Percentiles rank a stretch among this genome's conserved stretches.
Conservation (phyloP, 2,329 filamentous ascomycete species). For the Neonectria faginata region DNA sequence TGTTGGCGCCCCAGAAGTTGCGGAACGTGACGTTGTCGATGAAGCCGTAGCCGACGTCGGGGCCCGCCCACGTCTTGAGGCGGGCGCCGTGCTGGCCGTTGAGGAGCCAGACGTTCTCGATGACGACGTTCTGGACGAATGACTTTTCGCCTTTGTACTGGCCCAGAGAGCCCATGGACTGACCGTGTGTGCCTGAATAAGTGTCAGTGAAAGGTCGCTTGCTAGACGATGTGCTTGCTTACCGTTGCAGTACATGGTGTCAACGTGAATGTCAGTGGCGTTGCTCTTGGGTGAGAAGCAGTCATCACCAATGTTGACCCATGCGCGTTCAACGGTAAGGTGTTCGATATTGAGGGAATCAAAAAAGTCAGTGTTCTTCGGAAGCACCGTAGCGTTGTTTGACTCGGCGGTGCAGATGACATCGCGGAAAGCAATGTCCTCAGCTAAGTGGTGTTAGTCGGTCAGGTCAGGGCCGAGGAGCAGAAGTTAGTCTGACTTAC, state of each 20-base stretch:
- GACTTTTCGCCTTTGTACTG: constrained; percentile 42
- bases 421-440: constrained; percentile 40
- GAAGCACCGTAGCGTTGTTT: constrained; percentile 37
- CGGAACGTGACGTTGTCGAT: constrained; percentile 44
- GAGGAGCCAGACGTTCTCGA: constrained; percentile 45
- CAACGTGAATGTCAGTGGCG: constrained; percentile 37
- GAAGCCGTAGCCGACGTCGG: constrained; percentile 39
- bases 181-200: constrained; percentile 32
- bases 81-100: constrained; percentile 42
- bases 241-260: constrained; percentile 44
- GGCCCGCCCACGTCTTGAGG: constrained; percentile 43
- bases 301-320: constrained; percentile 43
- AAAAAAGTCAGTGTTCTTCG: constrained; percentile 45
- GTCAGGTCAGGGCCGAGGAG: too few relatives aligned
- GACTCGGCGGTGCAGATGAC: constrained; percentile 43
- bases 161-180: constrained; percentile 42
- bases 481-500: constrained; percentile 18
- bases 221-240: background rate
- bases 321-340: constrained; percentile 37
- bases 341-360: constrained; percentile 40
- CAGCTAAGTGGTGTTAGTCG: constrained; percentile 21
- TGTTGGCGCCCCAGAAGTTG: constrained; percentile 43
- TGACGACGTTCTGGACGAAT: constrained; percentile 41
- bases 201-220: background rate
- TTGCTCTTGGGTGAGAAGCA: constrained; percentile 45